Evolutionary conservation across 768 basidiomycete genomes (phyloP).

Genomic region (Coprinellus micaceus): DNA sequence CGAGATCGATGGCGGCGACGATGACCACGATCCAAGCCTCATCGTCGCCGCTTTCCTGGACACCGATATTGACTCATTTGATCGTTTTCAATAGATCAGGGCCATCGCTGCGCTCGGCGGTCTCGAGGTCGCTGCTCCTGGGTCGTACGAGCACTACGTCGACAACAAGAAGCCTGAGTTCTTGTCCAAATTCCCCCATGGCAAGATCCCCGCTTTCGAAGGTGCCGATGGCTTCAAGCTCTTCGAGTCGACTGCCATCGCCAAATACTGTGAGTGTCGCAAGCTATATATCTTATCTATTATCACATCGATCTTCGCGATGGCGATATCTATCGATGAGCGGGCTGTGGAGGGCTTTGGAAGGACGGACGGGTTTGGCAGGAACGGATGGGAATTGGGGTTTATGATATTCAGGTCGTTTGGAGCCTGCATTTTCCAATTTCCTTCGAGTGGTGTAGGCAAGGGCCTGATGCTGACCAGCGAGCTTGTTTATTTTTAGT

Average conservation of each 20-base stretch:
- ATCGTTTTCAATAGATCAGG: constrained; percentile 42
- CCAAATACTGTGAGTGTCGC: constrained; percentile 78
- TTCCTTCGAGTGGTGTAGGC: neutral
- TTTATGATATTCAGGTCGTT: neutral
- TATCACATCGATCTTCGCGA: constrained; percentile 33
- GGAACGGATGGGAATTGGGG: constrained; percentile 37
- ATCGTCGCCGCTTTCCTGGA: too few species aligned
- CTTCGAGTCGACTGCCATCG: constrained; percentile 76
- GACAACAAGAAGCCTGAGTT: constrained; percentile 72
- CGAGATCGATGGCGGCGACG: neutral
- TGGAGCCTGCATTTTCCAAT: neutral
- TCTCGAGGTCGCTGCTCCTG: constrained; percentile 51
- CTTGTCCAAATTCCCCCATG: constrained; percentile 68
- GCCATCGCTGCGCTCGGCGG: constrained; percentile 61
- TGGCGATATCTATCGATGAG: neutral
- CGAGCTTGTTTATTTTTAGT: too few species aligned
- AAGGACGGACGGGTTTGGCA: too few species aligned
- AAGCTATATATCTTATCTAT: constrained; percentile 19
- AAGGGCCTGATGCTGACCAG: too few species aligned
- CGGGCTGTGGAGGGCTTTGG: too few species aligned
- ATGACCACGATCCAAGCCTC: constrained; percentile 4
- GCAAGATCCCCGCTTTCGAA: constrained; percentile 85
- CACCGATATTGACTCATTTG: too few species aligned
- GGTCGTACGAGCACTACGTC: constrained; percentile 54
- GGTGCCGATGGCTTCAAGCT: constrained; percentile 72